Evolutionary conservation across 169 alveolate species (phyloP), one percentile per base, ranked within the genome.

Genomic region (Plasmodium reichenowi): DNA sequence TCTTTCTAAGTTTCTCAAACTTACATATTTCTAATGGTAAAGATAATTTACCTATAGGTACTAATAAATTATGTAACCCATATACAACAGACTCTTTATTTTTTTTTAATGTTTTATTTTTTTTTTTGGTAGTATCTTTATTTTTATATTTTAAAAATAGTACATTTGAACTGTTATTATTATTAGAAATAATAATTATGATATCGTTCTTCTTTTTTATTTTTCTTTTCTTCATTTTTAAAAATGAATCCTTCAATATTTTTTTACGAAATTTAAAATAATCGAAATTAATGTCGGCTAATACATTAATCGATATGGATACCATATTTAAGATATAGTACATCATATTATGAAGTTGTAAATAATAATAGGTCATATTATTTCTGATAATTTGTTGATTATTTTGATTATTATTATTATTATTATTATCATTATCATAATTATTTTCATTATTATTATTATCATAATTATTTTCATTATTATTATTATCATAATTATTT

Each of bases 21-120:
- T 56, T 67, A 2, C n/a, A 24, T 8, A 80, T 66, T 9, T 80
- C 83, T 17, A 67, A 7, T 8, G 90, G 70, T 13, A 80, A 38
- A 10, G 50, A 54, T 38, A 80, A 68, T 56, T 68, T 80, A 24
- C 50, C 90, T 13, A 68, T 48, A 29, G 90, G 90, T 80, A 43
- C 68, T 68, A 80, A 43, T n/a, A 64, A 15, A 52, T 66, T 24
- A 8, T 78, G n/a, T 6, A 24, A 22, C 0, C 20, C 63, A 50
- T 29, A 45, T 6, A 38, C 63, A 2, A 12, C 56, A 8, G n/a
- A 0, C 64, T 4, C 0, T 70, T 8, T 9, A 20, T 20, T 54
- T 54, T 54, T 54, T 4, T 15, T 54, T 54, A n/a, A 7, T 0
- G 0, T 54, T 6, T 15, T 54, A 1, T 15, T 7, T 15, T 54